Evolutionary conservation across 1,284 basidiomycete genomes (phyloP).

Genomic region (Phenoliferia sp.): DNA sequence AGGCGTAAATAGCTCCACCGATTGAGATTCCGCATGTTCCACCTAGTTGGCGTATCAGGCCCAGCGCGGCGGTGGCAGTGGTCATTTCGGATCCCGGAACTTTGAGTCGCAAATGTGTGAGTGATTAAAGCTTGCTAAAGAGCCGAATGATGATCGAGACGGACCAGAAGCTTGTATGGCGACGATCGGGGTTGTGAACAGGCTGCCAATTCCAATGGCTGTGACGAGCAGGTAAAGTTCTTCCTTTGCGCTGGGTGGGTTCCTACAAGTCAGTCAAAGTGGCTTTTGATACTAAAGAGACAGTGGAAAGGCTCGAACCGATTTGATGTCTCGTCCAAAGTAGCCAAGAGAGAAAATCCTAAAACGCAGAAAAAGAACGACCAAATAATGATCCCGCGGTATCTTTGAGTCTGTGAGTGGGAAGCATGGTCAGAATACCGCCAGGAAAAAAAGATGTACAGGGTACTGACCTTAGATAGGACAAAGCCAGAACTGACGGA

Average conservation of each 20-base stretch:
- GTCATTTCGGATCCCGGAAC: conserved; percentile 79
- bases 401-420: conserved; percentile 30
- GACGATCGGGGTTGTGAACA: background rate
- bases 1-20: conserved; percentile 41
- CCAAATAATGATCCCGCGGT: conserved; percentile 21
- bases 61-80: conserved; percentile 63
- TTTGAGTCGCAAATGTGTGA: conserved; percentile 45
- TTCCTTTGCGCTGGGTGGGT: conserved; percentile 28
- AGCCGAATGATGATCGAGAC: no score
- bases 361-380: conserved; percentile 30
- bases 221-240: conserved; percentile 33
- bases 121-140: conserved; percentile 34
- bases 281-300: no score
- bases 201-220: no score
- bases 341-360: conserved; percentile 38
- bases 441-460: no score
- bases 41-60: conserved; percentile 69
- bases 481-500: conserved; percentile 59
- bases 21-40: conserved; percentile 69
- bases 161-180: no score
- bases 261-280: no score
- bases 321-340: conserved; percentile 31
- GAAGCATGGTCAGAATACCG: no score
- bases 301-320: no score
- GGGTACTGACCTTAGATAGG: conserved; percentile 59